Base-by-base conservation (phyloP, 2,329 filamentous ascomycete species). In the Exophiala phaeomuriformis region DNA sequence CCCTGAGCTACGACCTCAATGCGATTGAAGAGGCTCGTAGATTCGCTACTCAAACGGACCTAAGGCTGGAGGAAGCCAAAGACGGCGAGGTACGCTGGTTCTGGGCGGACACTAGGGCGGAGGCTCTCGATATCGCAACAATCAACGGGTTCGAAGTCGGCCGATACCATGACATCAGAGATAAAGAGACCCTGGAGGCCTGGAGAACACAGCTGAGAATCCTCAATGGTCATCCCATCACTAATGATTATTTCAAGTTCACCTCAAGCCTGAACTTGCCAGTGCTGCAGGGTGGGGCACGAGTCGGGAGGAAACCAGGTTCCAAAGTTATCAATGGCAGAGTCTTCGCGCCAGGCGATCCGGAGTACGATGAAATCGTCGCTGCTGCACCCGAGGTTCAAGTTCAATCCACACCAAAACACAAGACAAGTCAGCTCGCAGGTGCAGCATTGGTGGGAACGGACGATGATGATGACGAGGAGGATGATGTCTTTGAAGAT, bases 91-190 rank as follows among this genome's bases (percentile, higher is more conserved):
- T 62, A 10, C 39, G 41, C 8, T 83, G 79, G 79, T 80, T 76
- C 64, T 81, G 77, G 75, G 78, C 73, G 0, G 79, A 83, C 49
- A 71, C 71, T 27, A 72, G 81, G 1, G 74, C 75, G 0, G 75
- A 82, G 45, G 76, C 78, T 0, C 71, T 84, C 0, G 77, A 77
- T 30, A 62, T 84, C 4, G 73, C 75, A 30, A 74, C 74, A 2
- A 65, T 82, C 36, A 82, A 82, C 55, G 77, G 76, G 1, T 62
- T 74, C 1, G 76, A 78, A 31, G 73, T 79, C 3, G 71, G 76
- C 0, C 66, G 67, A 19, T 72, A 71, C 39, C 74, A 77, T 49
- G 68, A 67, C 0, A 70, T 76, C 5, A 68, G 78, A 53, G 65
- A 73, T 0, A 69, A 69, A 45, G 71, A 71, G 55, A 62, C 62